These are phyloP conservation scores for Brassica rapa DNA, from an alignment of 345 rosid species.

Conservation along the genomic window DNA sequence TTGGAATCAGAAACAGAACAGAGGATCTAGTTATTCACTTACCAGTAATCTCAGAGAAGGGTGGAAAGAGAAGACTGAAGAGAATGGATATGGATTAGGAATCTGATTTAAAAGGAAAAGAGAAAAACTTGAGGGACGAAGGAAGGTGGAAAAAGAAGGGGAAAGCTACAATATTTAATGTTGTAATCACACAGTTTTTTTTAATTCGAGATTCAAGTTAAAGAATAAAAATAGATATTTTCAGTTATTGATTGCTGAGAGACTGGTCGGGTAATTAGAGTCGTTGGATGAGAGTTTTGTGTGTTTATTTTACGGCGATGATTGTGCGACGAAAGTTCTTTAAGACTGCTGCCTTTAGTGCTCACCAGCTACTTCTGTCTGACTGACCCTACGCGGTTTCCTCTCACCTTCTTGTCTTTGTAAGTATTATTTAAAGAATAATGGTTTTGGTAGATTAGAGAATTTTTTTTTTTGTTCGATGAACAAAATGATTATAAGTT, in stretches of 20 bases:
- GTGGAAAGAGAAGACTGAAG: slow-evolving; percentile 16
- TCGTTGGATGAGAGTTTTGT: slow-evolving; percentile 21
- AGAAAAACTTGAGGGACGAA: slow-evolving; percentile 1
- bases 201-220: slow-evolving; percentile 11
- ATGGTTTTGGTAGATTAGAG: slow-evolving; percentile 4
- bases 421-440: neutral
- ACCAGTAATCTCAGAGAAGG: neutral
- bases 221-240: neutral
- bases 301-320: neutral
- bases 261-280: slow-evolving; percentile 27
- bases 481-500: too few relatives aligned
- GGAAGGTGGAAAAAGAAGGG: slow-evolving; percentile 23
- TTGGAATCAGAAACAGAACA: slow-evolving; percentile 13
- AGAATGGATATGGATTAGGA: slow-evolving; percentile 30
- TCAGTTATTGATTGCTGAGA: neutral
- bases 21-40: slow-evolving; percentile 29
- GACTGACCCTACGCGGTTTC: slow-evolving; percentile 18
- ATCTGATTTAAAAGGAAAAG: slow-evolving; percentile 11
- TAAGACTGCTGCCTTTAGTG: slow-evolving; percentile 15
- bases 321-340: slow-evolving; percentile 28
- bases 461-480: neutral
- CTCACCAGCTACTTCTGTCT: slow-evolving; percentile 31
- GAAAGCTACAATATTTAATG: slow-evolving; percentile 23
- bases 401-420: slow-evolving; percentile 25
- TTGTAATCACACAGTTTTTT: neutral